phyloP scores from a whole-genome alignment of 2,329 filamentous ascomycete species.

The Beauveria rudraprayagi region DNA sequence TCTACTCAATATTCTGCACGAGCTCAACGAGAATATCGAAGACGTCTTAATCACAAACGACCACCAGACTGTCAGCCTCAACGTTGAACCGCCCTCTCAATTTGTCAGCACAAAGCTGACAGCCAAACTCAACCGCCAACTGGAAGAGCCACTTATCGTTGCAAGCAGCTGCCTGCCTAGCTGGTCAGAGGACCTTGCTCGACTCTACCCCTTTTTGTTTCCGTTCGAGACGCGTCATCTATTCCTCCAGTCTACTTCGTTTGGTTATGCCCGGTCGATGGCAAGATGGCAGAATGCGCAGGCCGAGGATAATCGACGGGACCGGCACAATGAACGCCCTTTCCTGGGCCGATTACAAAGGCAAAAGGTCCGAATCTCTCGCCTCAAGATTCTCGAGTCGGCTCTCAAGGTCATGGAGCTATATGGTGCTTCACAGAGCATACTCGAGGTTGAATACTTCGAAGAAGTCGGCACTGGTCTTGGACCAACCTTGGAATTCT shows the following conservation, averaged over 20 bases:
- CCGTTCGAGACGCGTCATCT: slow-evolving; percentile 96
- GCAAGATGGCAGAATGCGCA: slow-evolving; percentile 93
- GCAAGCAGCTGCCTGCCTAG: slow-evolving; percentile 91
- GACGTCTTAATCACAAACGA: slow-evolving; percentile 73
- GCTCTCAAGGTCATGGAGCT: slow-evolving; percentile 98
- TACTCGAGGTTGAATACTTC: slow-evolving; percentile 96
- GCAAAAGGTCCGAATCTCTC: slow-evolving; percentile 96
- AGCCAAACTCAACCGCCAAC: slow-evolving; percentile 90
- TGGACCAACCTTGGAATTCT: slow-evolving; percentile 93
- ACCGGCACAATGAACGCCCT: slow-evolving; percentile 81
- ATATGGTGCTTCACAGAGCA: slow-evolving; percentile 92
- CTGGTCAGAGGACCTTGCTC: slow-evolving; percentile 92
- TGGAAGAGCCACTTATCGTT: slow-evolving; percentile 94
- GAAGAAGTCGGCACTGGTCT: slow-evolving; percentile 96
- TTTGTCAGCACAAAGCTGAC: slow-evolving; percentile 99
- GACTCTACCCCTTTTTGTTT: slow-evolving; percentile 92
- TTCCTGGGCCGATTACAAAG: slow-evolving; percentile 87
- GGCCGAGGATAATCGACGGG: slow-evolving; percentile 70
- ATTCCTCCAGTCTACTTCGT: slow-evolving; percentile 95
- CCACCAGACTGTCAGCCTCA: slow-evolving; percentile 60
- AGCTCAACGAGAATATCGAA: slow-evolving; percentile 86
- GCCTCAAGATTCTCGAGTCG: slow-evolving; percentile 90
- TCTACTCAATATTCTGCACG: slow-evolving; percentile 82
- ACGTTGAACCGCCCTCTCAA: slow-evolving; percentile 76
- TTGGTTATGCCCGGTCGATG: slow-evolving; percentile 97